Base-by-base conservation (phyloP, 2,329 filamentous ascomycete genomes). In the Penicillium polonicum region DNA sequence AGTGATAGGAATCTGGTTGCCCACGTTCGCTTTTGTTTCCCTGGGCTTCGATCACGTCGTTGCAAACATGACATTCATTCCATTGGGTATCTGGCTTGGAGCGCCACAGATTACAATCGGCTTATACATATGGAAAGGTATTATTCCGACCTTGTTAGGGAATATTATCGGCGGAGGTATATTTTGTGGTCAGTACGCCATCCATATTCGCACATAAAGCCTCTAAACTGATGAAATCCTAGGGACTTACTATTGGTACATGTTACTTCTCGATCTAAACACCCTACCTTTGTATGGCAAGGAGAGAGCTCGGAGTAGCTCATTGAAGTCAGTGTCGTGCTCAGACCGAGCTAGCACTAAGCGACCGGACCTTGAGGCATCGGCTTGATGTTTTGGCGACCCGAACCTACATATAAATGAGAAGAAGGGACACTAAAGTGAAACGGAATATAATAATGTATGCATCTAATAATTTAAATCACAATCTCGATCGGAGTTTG, bases 91-190 rank as follows among this genome's bases (percentile, higher is more conserved):
- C 36, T 85, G 77, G 71, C 66, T 81, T 0, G 70, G 73, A 0
- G 74, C 80, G 0, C 76, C 79, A 0, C 70, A 71, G 0, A 72
- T 85, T 23, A 77, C 70, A 2, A 76, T 82, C 0, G 74, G 77
- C 0, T 71, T 83, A 41, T 85, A 85, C 56, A 81, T 85, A 60
- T 85, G 81, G 81, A 84, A 85, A 65, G 80, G 78, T 0, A 78
- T 84, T 60, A 80, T 85, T 35, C 83, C 83, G 0, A 76, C 80
- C 0, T 60, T 79, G 3, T 61, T 85, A 2, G 83, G 83, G 0
- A 85, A 85, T 59, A 78, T 82, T 17, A 64, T 85, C 3, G 83
- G 83, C 0, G 83, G 83, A 2, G 75, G 72, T 0, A 42, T 83
- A 2, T 84, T 85, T 61, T 78, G 78, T n/a, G 82, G 78, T 71